Conservation (phyloP, 2,329 filamentous ascomycete species). For the Immersiporthe knoxdaviesiana region DNA sequence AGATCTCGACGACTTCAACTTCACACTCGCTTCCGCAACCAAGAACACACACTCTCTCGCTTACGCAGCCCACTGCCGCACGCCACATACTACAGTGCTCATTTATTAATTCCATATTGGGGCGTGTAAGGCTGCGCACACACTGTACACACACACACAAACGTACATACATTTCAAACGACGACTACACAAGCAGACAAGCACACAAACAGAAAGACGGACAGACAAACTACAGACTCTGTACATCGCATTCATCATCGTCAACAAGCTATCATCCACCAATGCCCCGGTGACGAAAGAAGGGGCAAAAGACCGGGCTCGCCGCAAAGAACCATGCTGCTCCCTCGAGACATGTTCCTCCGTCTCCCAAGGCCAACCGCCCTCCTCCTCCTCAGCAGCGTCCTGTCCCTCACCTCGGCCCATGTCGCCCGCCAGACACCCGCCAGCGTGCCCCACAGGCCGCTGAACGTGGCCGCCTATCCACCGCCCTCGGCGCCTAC, state of each 20-base stretch:
- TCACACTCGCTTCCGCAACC: not conserved
- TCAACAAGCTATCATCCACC: not conserved
- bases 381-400: conserved; percentile 35
- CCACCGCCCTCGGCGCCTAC: conserved; percentile 43
- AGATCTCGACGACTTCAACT: not conserved
- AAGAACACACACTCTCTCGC: not conserved
- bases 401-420: conserved; percentile 35
- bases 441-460: conserved; percentile 36
- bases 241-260: not conserved
- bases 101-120: not conserved
- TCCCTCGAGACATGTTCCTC: conserved; percentile 34
- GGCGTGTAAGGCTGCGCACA: not conserved
- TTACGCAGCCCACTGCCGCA: not conserved
- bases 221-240: not conserved
- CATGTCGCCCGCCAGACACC: conserved; percentile 34
- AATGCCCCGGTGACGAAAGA: conserved; percentile 18
- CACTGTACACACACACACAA: not conserved
- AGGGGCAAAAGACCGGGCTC: not conserved
- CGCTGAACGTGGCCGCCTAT: conserved; percentile 40
- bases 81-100: not conserved
- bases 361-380: conserved; percentile 38
- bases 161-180: not conserved
- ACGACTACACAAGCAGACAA: not conserved
- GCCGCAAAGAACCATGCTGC: conserved; percentile 21
- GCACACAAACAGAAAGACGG: not conserved